Base-by-base conservation (phyloP, 495 filamentous ascomycete species). In the Penicillium ucsense region DNA sequence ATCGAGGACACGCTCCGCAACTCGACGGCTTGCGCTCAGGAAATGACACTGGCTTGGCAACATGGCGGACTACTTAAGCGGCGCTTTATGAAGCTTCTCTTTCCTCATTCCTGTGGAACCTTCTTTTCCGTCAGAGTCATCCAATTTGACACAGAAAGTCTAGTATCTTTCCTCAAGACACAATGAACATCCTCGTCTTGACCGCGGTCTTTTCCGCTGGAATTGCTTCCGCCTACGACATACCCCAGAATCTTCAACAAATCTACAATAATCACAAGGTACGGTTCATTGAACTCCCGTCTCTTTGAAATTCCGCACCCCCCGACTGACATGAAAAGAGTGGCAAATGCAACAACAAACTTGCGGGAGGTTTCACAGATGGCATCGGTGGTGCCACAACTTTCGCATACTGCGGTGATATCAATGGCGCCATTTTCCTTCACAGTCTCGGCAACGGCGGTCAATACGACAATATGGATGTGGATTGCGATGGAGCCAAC, bases 401-500 rank as follows among this genome's bases (percentile, higher is more conserved):
- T 4, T 41, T 41, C 3, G 48, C 38, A 2, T 67, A 70, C 45
- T 66, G 64, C 47, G 55, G 55, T 8, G 59, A 64, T 43, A 60
- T 62, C 34, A 27, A 43, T 31, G 50, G 54, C 5, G 59, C 49
- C n/a, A 61, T 70, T 40, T 70, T 49, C 50, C 49, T 67, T 5
- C 57, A 66, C 28, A 52, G 53, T 36, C 44, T 52, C 1, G 42
- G 35, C 4, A 55, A 52, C 28, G 53, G 56, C 0, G 57, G 56
- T 5, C 32, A 55, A 41, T 63, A 64, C 35, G 57, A 46, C 12
- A 54, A 67, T 60, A 83, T 85, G 79, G 82, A 85, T 55, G 70
- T 86, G 45, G 81, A 85, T 62, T 85, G 83, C 56, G 80, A 86
- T 49, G 83, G 82, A 5, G 58, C 62, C n/a, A 71, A 79, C 46